Base-by-base conservation (phyloP, 805 yeast species). In the Scheffersomyces amazonensis region DNA sequence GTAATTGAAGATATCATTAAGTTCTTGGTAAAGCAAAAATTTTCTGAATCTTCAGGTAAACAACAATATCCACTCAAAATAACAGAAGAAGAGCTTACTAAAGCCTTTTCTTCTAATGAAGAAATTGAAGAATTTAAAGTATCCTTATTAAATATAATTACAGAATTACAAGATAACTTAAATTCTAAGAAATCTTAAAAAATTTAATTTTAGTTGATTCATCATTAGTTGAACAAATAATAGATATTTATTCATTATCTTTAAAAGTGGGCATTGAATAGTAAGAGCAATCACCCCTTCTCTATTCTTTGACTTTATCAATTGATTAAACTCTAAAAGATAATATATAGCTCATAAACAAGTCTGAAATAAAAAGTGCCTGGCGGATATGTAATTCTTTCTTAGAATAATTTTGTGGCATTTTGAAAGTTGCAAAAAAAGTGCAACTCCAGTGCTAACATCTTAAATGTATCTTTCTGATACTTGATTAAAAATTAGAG, bases 301-400 rank as follows among this genome's bases (percentile, higher is more conserved):
- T 10, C 55, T 86, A 52, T 88, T 85, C 55, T 73, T 80, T 47
- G 96, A 89, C 50, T 78, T 87, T 44, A 74, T 85, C 53, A 88
- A 88, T 62, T 90, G 93, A 90, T 55, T 84, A 31, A 72, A 71
- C 45, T 65, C 84, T n/a, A 73, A 73, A 50, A 69, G 75, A 56
- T 32, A 16, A 24, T n/a, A n/a, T n/a, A n/a, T n/a, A n/a, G n/a
- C n/a, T n/a, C n/a, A n/a, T n/a, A n/a, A n/a, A n/a, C n/a, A n/a
- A n/a, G n/a, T n/a, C n/a, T n/a, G n/a, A n/a, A n/a, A n/a, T n/a
- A n/a, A n/a, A n/a, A n/a, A n/a, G n/a, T n/a, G n/a, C n/a, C n/a
- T n/a, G n/a, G n/a, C n/a, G n/a, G n/a, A n/a, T n/a, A n/a, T n/a
- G n/a, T n/a, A n/a, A n/a, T n/a, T n/a, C n/a, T n/a, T n/a, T n/a